These are phyloP conservation scores for Limnanthes douglasii DNA, from an alignment of 345 rosid genomes.

Conservation along the genomic window DNA sequence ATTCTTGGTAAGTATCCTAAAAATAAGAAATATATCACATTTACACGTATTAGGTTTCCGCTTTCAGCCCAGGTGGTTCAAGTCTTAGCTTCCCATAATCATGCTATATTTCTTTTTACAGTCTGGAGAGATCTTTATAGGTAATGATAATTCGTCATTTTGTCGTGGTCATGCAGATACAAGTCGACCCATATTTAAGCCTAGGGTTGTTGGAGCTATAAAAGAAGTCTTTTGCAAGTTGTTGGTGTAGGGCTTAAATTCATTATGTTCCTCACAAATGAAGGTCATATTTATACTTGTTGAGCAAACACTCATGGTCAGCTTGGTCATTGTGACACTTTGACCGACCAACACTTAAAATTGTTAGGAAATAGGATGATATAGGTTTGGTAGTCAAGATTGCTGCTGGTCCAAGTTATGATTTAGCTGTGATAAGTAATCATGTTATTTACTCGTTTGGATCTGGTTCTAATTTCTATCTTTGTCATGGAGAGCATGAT, in stretches of 20 bases:
- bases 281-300: conserved; percentile 66
- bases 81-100: conserved; percentile 86
- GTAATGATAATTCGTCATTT: conserved; percentile 87
- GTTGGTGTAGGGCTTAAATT: conserved; percentile 87
- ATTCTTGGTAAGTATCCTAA: conserved; percentile 92
- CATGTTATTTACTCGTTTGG: conserved; percentile 82
- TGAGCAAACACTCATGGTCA: conserved; percentile 79
- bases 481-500: conserved; percentile 95
- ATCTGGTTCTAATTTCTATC: conserved; percentile 80
- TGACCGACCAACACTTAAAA: conserved; percentile 67
- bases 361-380: conserved; percentile 29
- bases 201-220: conserved; percentile 74
- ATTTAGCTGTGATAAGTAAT: conserved; percentile 41
- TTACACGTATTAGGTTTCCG: conserved; percentile 60
- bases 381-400: conserved; percentile 61
- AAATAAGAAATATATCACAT: conserved; percentile 78
- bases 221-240: conserved; percentile 72
- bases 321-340: conserved; percentile 87
- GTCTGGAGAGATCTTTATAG: conserved; percentile 94
- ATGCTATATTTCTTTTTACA: conserved; percentile 72
- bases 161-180: conserved; percentile 78
- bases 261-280: conserved; percentile 69
- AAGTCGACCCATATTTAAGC: conserved; percentile 66
- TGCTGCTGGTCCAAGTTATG: conserved; percentile 87
- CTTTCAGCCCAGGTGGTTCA: conserved; percentile 42